Evolutionary conservation across 176 grass and related monocot species (phyloP).

Genomic region (Eragrostis curvula): DNA sequence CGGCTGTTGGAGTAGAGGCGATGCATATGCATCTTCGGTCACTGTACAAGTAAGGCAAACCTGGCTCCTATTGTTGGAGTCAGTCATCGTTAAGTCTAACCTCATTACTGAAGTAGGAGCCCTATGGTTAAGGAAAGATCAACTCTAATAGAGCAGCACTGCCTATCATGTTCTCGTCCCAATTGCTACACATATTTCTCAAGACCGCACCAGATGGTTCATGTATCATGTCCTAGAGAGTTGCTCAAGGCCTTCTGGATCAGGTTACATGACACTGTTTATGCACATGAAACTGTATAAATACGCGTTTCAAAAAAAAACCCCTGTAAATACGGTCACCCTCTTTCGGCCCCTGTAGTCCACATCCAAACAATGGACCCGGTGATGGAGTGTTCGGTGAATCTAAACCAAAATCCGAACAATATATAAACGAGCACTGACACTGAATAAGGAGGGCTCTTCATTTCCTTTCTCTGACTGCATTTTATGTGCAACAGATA

Average conservation of each 20-base stretch:
- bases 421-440: not conserved
- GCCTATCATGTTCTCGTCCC: too few relatives aligned
- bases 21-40: too few relatives aligned
- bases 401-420: not conserved
- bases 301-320: too few relatives aligned
- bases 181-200: not conserved
- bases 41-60: too few relatives aligned
- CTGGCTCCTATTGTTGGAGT: too few relatives aligned
- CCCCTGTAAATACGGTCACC: not conserved
- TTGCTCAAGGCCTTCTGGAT: not conserved
- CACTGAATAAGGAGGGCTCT: not conserved
- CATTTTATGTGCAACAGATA: slow-evolving; percentile 26
- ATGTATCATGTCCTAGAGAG: not conserved
- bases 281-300: not conserved
- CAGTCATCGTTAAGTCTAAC: not conserved
- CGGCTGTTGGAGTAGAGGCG: too few relatives aligned
- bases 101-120: not conserved
- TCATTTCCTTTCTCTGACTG: slow-evolving; percentile 5
- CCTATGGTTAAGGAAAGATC: not conserved
- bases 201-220: not conserved
- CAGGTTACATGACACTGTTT: slow-evolving; percentile 18
- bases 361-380: slow-evolving; percentile 2
- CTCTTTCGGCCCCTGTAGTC: not conserved
- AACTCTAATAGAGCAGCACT: not conserved
- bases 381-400: not conserved